These are phyloP conservation scores for Candida stauntonica DNA, from an alignment of 805 yeast species.

Conservation along the genomic window DNA sequence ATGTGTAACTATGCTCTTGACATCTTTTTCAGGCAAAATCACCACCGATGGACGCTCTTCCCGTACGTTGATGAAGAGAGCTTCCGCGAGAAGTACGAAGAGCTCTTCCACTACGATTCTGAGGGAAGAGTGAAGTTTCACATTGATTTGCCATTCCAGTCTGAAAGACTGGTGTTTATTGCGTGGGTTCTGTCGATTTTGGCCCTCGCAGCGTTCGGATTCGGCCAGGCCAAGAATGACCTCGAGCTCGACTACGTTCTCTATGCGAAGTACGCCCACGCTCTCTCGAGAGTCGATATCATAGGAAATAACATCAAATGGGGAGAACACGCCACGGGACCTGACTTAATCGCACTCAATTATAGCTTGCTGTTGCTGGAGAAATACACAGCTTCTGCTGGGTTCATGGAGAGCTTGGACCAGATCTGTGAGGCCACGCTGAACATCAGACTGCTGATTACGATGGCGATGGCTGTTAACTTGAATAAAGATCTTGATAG, in stretches of 20 bases:
- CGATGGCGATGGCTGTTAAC: slow-evolving; percentile 11
- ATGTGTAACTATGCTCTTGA: slow-evolving; percentile 1
- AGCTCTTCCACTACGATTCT: slow-evolving; percentile 1
- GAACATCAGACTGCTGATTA: slow-evolving; percentile 9
- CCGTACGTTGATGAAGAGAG: slow-evolving; percentile 13
- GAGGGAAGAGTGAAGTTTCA: slow-evolving; percentile 8
- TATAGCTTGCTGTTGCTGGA: slow-evolving; percentile 10
- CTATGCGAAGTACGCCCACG: slow-evolving; percentile 13
- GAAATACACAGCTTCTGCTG: slow-evolving; percentile 15
- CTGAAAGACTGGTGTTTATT: slow-evolving; percentile 8
- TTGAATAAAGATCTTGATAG: slow-evolving; percentile 14
- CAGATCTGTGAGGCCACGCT: slow-evolving; percentile 14
- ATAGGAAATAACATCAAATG: slow-evolving; percentile 8
- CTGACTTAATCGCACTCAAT: slow-evolving; percentile 7
- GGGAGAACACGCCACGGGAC: slow-evolving; percentile 8
- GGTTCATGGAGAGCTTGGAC: slow-evolving; percentile 11
- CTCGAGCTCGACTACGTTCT: slow-evolving; percentile 5
- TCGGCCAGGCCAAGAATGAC: slow-evolving; percentile 6
- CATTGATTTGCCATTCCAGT: neutral
- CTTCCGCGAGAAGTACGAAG: slow-evolving; percentile 2
- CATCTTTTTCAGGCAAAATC: slow-evolving; percentile 12
- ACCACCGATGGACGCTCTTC: slow-evolving; percentile 10
- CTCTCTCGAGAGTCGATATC: slow-evolving; percentile 11
- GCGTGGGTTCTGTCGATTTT: slow-evolving; percentile 9
- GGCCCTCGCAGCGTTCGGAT: slow-evolving; percentile 8